Evolutionary conservation across 495 filamentous ascomycete genomes (phyloP).

Genomic region (Aspergillus hancockii): DNA sequence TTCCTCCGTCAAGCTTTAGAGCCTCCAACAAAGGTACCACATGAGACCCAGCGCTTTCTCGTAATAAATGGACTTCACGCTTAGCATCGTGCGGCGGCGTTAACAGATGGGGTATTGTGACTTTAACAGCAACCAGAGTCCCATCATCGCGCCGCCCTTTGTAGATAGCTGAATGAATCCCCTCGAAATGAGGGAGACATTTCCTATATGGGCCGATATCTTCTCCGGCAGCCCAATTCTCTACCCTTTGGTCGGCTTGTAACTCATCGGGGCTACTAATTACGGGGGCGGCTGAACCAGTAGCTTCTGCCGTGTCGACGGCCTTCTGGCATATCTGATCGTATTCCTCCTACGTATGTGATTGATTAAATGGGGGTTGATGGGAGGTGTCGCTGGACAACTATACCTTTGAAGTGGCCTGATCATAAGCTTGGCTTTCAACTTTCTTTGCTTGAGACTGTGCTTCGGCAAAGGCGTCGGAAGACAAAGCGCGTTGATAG

Average conservation of each 20-base stretch:
- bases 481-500: constrained; percentile 40
- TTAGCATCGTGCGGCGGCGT: constrained; percentile 77
- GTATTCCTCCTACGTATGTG: constrained; percentile 47
- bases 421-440: constrained; percentile 43
- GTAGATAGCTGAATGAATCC: constrained; percentile 84
- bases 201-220: constrained; percentile 69
- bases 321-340: constrained; percentile 42
- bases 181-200: constrained; percentile 70
- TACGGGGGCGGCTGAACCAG: constrained; percentile 20
- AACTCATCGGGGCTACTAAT: constrained; percentile 21
- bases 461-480: constrained; percentile 41
- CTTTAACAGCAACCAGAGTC: constrained; percentile 74
- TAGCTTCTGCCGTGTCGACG: constrained; percentile 38
- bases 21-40: constrained; percentile 71
- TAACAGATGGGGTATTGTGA: constrained; percentile 72
- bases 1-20: constrained; percentile 68
- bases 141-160: constrained; percentile 45
- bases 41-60: constrained; percentile 43
- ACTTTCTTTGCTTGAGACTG: constrained; percentile 40
- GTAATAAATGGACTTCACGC: constrained; percentile 75
- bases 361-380: not conserved
- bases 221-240: constrained; percentile 38
- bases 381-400: not conserved
- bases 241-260: constrained; percentile 14
- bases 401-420: constrained; percentile 43